A percentile compares a stretch with the other conserved stretches of the same genome.
Evolutionary conservation across 139 green algal species (phyloP).

Genomic region (Picochlorum sp.): DNA sequence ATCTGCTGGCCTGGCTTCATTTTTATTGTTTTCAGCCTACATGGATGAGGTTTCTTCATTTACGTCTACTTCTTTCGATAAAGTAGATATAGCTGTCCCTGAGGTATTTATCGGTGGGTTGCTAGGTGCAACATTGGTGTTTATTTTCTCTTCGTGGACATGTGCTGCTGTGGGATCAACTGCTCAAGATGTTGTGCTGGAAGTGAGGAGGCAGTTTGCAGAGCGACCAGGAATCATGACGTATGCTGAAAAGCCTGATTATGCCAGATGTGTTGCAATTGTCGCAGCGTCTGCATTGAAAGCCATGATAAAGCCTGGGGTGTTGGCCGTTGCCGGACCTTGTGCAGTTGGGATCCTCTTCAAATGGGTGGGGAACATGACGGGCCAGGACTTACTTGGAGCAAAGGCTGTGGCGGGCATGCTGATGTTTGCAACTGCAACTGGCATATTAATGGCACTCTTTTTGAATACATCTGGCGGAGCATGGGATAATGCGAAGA

Average conservation of each 20-base stretch:
- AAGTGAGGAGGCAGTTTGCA: conserved; percentile 51
- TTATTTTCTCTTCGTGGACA: conserved; percentile 43
- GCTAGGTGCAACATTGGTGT: conserved; percentile 52
- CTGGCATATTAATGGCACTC: conserved; percentile 23
- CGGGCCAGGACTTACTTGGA: conserved; percentile 39
- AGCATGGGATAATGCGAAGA: conserved; percentile 67
- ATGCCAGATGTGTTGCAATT: conserved; percentile 37
- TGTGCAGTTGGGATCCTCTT: conserved; percentile 40
- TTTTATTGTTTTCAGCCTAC: conserved; percentile 39
- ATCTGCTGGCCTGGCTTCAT: conserved; percentile 39
- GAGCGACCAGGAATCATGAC: conserved; percentile 41
- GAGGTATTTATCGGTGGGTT: conserved; percentile 39
- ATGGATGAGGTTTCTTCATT: conserved; percentile 37
- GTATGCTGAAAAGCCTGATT: conserved; percentile 32
- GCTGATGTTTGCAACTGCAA: conserved; percentile 51
- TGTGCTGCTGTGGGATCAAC: conserved; percentile 36
- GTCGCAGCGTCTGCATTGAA: conserved; percentile 35
- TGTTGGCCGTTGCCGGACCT: conserved; percentile 37
- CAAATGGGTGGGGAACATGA: conserved; percentile 24
- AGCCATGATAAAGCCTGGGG: conserved; percentile 55
- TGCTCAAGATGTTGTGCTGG: conserved; percentile 40
- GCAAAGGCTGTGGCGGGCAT: conserved; percentile 28
- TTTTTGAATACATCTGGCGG: conserved; percentile 31
- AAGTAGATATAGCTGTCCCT: conserved; percentile 42
- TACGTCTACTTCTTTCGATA: conserved; percentile 2